phyloP scores from a whole-genome alignment of 1,284 basidiomycete genomes.

The Melampsora larici-populina region DNA sequence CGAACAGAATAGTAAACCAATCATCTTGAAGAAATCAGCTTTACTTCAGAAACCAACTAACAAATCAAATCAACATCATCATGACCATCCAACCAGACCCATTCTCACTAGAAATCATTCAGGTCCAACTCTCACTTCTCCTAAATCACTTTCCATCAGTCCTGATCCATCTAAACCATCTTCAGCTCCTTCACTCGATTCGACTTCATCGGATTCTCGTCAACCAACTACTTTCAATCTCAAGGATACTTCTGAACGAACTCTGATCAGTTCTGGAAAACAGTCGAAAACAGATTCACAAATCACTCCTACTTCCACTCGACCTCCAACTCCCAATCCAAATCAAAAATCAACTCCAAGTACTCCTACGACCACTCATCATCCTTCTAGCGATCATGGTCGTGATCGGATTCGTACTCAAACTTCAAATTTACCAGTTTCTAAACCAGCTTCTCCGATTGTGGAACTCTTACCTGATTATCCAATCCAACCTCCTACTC shows the following conservation, averaged over 20 bases:
- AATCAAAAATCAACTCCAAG: background rate
- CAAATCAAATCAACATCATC: background rate
- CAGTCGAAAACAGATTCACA: too few species aligned
- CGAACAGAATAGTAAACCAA: too few species aligned
- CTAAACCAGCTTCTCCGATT: background rate
- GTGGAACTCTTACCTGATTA: conserved; percentile 1
- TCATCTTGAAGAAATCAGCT: too few species aligned
- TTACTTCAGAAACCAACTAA: too few species aligned
- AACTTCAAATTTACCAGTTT: background rate
- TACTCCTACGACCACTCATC: background rate
- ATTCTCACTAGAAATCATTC: background rate
- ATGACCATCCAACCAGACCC: background rate
- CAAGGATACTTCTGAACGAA: too few species aligned
- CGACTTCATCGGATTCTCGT: too few species aligned
- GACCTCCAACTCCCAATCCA: background rate
- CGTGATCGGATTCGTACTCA: background rate
- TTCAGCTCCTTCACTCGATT: too few species aligned
- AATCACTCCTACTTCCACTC: background rate
- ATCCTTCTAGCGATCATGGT: background rate
- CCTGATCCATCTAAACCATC: background rate
- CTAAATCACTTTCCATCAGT: background rate
- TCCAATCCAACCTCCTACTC: background rate
- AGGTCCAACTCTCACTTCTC: background rate
- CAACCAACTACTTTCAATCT: too few species aligned
- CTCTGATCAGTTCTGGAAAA: too few species aligned